Evolutionary conservation across 352 stramenopile genomes (phyloP).

Genomic region (Phytophthora uliginosa): DNA sequence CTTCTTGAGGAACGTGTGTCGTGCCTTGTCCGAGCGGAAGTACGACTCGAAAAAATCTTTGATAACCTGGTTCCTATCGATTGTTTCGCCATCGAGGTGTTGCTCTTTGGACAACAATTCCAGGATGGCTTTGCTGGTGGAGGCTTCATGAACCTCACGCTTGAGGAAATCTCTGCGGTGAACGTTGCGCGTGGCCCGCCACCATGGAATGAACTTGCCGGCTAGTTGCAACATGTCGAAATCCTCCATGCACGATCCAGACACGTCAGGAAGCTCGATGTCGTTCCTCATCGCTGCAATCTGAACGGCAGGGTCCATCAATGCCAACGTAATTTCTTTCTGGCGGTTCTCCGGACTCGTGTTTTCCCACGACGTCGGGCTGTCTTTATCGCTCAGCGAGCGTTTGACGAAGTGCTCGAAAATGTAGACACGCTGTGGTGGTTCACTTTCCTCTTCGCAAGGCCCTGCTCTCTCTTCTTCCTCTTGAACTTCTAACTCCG

Average conservation of each 20-base stretch:
- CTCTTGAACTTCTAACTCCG: conserved; percentile 44
- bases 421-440: conserved; percentile 45
- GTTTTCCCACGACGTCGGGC: conserved; percentile 51
- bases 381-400: conserved; percentile 38
- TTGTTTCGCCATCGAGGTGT: conserved; percentile 6
- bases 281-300: conserved; percentile 65
- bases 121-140: conserved; percentile 42
- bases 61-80: conserved; percentile 11
- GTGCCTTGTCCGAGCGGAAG: conserved; percentile 49
- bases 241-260: conserved; percentile 43
- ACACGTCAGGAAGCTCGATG: conserved; percentile 67
- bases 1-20: conserved; percentile 59
- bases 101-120: conserved; percentile 48
- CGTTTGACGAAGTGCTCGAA: conserved; percentile 60
- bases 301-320: conserved; percentile 69
- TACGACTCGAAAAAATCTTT: conserved; percentile 60
- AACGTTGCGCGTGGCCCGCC: conserved; percentile 54
- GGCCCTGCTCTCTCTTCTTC: conserved; percentile 35
- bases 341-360: conserved; percentile 46
- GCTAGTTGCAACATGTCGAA: conserved; percentile 61
- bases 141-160: conserved; percentile 59
- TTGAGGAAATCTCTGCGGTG: conserved; percentile 63
- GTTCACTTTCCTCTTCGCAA: conserved; percentile 23
- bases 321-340: conserved; percentile 61
- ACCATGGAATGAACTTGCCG: conserved; percentile 69